Conservation (phyloP, 2,329 filamentous ascomycete species). For the Colletotrichum somersetense region DNA sequence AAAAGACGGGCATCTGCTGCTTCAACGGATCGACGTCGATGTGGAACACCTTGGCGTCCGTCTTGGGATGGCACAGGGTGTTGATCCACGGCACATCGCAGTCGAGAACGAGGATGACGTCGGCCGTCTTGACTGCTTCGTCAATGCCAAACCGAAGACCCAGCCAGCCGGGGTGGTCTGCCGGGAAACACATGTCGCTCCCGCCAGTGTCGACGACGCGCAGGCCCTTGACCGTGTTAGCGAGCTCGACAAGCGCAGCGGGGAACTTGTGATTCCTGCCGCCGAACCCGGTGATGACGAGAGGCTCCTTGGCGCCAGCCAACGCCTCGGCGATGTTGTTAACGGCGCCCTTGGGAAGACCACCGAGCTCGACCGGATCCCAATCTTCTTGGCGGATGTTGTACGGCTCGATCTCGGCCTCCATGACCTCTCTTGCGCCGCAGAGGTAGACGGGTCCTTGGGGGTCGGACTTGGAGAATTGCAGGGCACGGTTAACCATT, state of each 20-base stretch:
- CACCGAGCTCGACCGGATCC: conserved; percentile 77
- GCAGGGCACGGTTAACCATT: conserved; percentile 82
- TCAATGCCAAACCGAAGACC: conserved; percentile 82
- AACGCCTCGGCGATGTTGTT: conserved; percentile 73
- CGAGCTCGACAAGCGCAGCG: conserved; percentile 73
- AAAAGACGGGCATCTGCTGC: conserved; percentile 80
- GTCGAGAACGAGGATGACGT: conserved; percentile 87
- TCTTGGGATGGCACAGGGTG: conserved; percentile 73
- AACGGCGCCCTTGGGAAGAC: conserved; percentile 64
- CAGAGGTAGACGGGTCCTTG: conserved; percentile 81
- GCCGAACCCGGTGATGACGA: conserved; percentile 78
- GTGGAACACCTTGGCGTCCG: conserved; percentile 70
- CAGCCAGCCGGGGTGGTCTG: conserved; percentile 75
- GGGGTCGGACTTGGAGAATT: conserved; percentile 79
- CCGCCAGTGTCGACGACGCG: conserved; percentile 82
- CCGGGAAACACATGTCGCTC: conserved; percentile 85
- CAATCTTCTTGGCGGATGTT: conserved; percentile 76
- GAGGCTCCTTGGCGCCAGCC: conserved; percentile 72
- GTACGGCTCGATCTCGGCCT: conserved; percentile 83
- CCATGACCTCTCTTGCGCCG: conserved; percentile 82
- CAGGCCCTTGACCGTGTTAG: conserved; percentile 75
- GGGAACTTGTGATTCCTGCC: conserved; percentile 77
- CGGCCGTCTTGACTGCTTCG: conserved; percentile 79
- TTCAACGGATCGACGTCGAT: conserved; percentile 76
- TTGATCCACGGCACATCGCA: conserved; percentile 95